phyloP scores from a whole-genome alignment of 2,329 filamentous ascomycete species.

The Orbilia ellipsospora region DNA sequence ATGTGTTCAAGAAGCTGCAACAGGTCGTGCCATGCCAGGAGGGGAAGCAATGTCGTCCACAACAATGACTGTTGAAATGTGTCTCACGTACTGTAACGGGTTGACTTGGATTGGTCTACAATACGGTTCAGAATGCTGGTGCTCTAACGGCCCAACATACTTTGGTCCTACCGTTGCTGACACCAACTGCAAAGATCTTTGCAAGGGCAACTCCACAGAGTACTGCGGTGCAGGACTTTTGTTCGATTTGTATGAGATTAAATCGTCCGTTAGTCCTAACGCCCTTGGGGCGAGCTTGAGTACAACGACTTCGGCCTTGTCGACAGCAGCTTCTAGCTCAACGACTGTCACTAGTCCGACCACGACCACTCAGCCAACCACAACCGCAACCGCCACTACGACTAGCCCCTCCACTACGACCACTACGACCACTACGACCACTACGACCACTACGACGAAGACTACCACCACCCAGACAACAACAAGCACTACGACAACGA shows the following conservation, averaged over 20 bases:
- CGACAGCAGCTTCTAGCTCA: constrained; percentile 2
- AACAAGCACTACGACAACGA: constrained; percentile 16
- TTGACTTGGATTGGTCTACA: constrained; percentile 38
- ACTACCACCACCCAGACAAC: constrained; percentile 1
- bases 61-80: constrained; percentile 45
- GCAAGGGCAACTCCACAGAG: constrained; percentile 19
- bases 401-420: constrained; percentile 15
- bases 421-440: constrained; percentile 13
- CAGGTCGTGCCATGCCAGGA: constrained; percentile 12
- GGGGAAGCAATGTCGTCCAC: constrained; percentile 12
- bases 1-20: background rate
- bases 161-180: constrained; percentile 6
- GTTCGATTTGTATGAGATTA: constrained; percentile 10
- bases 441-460: no score
- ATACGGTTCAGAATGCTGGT: constrained; percentile 30
- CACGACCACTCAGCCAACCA: constrained; percentile 22
- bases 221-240: constrained; percentile 28
- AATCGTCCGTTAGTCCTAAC: background rate
- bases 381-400: constrained; percentile 8
- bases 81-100: constrained; percentile 20
- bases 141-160: background rate
- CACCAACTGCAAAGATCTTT: constrained; percentile 2
- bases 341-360: constrained; percentile 4
- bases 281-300: background rate
- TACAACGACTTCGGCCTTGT: background rate